Evolutionary conservation across 2,329 filamentous ascomycete genomes (phyloP).

Genomic region (Aspergillus jensenii): DNA sequence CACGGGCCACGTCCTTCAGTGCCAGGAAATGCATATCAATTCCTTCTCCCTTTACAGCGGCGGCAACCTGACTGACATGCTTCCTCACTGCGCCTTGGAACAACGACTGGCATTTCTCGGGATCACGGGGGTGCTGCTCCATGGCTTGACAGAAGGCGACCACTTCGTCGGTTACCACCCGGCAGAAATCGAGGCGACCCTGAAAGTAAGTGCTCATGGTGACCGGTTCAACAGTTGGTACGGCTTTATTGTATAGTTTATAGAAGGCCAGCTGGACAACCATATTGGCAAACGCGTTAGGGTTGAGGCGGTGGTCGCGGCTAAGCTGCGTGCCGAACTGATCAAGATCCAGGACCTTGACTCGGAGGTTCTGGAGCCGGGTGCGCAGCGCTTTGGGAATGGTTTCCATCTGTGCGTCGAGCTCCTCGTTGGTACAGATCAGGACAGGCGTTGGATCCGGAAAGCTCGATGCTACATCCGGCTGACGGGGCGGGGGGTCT

Average conservation of each 20-base stretch:
- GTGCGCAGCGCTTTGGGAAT: too few species aligned
- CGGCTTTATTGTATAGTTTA: not conserved
- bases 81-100: not conserved
- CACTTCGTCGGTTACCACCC: not conserved
- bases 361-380: too few species aligned
- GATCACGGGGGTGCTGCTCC: not conserved
- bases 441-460: too few species aligned
- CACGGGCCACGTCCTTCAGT: not conserved
- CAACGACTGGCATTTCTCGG: not conserved
- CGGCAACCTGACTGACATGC: not conserved
- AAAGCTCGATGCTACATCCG: too few species aligned
- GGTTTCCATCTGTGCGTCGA: too few species aligned
- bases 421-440: too few species aligned
- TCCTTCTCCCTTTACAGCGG: not conserved
- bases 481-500: too few species aligned
- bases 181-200: not conserved
- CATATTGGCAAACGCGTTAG: not conserved
- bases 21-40: not conserved
- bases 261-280: not conserved
- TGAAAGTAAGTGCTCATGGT: not conserved
- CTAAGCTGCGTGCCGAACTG: too few species aligned
- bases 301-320: not conserved
- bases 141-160: not conserved
- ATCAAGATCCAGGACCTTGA: too few species aligned
- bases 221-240: not conserved